A percentile compares a stretch with the other conserved stretches of the same genome.
Conservation (phyloP, 2,329 filamentous ascomycete species). For the Hymenoscyphus fructigenus region DNA sequence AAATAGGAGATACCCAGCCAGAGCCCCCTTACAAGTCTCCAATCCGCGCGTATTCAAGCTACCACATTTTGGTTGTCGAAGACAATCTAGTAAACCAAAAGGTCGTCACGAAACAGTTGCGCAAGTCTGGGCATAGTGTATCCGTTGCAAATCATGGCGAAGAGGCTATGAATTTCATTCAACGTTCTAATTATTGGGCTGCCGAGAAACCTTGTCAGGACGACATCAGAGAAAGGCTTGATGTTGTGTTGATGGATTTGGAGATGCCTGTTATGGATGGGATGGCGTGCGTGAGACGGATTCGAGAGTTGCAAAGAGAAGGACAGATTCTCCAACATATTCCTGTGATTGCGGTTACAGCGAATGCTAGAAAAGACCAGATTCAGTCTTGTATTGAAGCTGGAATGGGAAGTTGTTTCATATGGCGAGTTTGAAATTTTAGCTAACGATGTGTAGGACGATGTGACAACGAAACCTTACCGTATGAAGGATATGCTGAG, state of each 20-base stretch:
- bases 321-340: constrained; percentile 61
- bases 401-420: constrained; percentile 58
- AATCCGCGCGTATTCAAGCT: background rate
- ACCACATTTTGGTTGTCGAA: constrained; percentile 52
- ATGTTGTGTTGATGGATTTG: constrained; percentile 63
- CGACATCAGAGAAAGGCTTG: constrained; percentile 19
- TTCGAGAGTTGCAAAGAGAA: constrained; percentile 63
- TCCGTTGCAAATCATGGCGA: constrained; percentile 63
- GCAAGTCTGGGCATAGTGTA: constrained; percentile 56
- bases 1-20: background rate
- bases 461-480: constrained; percentile 32
- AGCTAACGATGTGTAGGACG: constrained; percentile 18
- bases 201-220: background rate
- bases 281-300: constrained; percentile 66
- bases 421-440: constrained; percentile 9
- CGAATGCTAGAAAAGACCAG: constrained; percentile 73
- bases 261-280: constrained; percentile 85
- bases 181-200: constrained; percentile 55
- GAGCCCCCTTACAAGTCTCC: background rate
- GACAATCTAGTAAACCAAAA: constrained; percentile 62
- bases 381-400: constrained; percentile 66
- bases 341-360: constrained; percentile 73
- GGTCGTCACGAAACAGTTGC: constrained; percentile 50
- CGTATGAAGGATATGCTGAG: constrained; percentile 27
- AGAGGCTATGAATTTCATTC: constrained; percentile 57